Evolutionary conservation across 169 alveolate genomes (phyloP).

Genomic region (Plasmodium cynomolgi): DNA sequence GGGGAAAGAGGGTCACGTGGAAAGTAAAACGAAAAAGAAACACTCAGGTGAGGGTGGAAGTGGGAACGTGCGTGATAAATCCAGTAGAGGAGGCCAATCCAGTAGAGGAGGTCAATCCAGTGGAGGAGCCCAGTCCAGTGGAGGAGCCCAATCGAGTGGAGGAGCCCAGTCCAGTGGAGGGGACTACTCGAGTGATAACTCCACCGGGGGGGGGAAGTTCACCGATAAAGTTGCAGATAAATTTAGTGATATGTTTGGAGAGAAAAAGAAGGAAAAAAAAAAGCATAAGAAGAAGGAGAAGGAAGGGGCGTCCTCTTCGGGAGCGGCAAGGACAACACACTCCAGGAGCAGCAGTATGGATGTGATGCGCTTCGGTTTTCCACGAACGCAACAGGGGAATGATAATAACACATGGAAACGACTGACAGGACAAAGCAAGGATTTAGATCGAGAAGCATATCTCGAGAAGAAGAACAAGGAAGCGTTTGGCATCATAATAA

Average conservation of each 20-base stretch:
- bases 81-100: neutral
- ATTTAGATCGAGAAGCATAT: constrained; percentile 16
- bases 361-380: neutral
- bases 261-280: neutral
- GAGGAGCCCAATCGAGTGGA: neutral
- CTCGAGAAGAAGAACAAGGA: constrained; percentile 58
- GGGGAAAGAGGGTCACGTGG: neutral
- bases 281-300: neutral
- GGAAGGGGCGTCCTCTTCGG: neutral
- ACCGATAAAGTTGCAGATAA: neutral
- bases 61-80: neutral
- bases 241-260: neutral
- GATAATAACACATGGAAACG: neutral
- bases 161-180: neutral
- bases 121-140: neutral
- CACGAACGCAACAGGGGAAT: neutral
- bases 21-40: neutral
- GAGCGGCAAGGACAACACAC: neutral
- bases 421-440: neutral
- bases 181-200: neutral
- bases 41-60: neutral
- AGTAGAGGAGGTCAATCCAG: no score
- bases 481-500: constrained; percentile 53
- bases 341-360: neutral
- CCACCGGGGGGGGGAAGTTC: neutral